A percentile compares a stretch with the other conserved stretches of the same genome.
phyloP scores from a whole-genome alignment of 169 alveolate genomes.

The Neospora caninum region DNA sequence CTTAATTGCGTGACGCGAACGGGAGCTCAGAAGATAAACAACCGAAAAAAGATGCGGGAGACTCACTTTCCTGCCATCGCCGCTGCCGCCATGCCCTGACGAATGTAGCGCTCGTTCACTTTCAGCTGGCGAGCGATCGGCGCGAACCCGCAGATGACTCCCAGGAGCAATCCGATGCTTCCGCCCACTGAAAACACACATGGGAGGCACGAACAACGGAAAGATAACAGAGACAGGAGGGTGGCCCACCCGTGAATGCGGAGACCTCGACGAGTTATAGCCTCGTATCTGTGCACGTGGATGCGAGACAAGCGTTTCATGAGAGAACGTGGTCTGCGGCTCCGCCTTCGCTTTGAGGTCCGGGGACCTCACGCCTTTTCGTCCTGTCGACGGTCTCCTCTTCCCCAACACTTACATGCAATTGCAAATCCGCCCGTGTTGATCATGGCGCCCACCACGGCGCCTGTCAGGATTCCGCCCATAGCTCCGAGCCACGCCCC shows the following conservation, averaged over 20 bases:
- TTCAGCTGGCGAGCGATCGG: slow-evolving; percentile 74
- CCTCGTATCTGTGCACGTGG: too few relatives aligned
- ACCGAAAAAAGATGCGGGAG: background rate
- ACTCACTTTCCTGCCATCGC: background rate
- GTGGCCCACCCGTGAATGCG: background rate
- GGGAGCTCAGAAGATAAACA: background rate
- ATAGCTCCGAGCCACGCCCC: slow-evolving; percentile 59
- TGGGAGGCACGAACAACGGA: background rate
- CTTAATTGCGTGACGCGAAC: background rate
- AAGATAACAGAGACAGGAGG: background rate
- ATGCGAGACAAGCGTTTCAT: too few relatives aligned
- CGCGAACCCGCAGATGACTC: slow-evolving; percentile 72
- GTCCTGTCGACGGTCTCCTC: background rate
- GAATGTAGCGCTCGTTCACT: slow-evolving; percentile 75
- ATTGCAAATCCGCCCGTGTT: slow-evolving; percentile 5
- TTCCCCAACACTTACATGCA: slow-evolving; percentile 18
- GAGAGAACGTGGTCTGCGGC: too few relatives aligned
- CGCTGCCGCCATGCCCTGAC: slow-evolving; percentile 66
- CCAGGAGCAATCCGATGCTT: slow-evolving; percentile 69
- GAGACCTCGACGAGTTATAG: background rate
- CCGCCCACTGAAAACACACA: slow-evolving; percentile 66
- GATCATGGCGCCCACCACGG: slow-evolving; percentile 31
- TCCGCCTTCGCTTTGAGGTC: too few relatives aligned
- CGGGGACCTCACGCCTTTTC: too few relatives aligned
- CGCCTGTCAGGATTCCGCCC: slow-evolving; percentile 49